These are phyloP conservation scores for Cutaneotrichosporon mucoides DNA, from an alignment of 1,284 basidiomycete species.

Conservation along the genomic window DNA sequence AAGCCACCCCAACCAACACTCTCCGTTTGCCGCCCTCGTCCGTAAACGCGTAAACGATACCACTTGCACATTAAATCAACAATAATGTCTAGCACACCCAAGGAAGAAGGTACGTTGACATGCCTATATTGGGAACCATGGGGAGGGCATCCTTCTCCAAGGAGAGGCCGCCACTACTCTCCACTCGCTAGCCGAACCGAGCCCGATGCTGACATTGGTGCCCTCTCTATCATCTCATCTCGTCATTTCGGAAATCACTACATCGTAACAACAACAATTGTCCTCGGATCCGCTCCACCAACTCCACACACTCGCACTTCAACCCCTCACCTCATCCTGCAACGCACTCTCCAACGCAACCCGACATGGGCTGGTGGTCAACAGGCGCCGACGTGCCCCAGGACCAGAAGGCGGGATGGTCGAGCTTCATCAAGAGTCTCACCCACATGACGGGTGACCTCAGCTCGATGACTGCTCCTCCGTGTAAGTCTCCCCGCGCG, in stretches of 20 bases:
- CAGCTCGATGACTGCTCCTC: constrained; percentile 87
- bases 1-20: background rate
- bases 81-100: constrained; percentile 10
- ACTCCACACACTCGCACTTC: background rate
- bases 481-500: constrained; percentile 34
- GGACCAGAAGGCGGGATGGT: constrained; percentile 51
- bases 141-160: no score
- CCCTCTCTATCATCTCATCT: no score
- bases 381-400: constrained; percentile 46
- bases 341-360: no score
- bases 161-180: no score
- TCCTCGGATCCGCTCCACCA: no score
- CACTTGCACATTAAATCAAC: background rate
- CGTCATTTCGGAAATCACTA: no score
- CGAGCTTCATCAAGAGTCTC: constrained; percentile 56
- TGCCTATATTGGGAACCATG: background rate
- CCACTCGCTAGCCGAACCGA: no score
- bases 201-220: no score
- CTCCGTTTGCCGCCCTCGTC: background rate
- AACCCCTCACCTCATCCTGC: no score
- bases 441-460: constrained; percentile 86
- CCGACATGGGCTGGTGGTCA: background rate
- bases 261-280: no score
- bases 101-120: constrained; percentile 8
- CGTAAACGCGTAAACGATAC: background rate